Percentiles rank a stretch among this genome's conserved stretches.
Conservation (phyloP, 2,329 filamentous ascomycete species). For the Neofusicoccum laricinum region DNA sequence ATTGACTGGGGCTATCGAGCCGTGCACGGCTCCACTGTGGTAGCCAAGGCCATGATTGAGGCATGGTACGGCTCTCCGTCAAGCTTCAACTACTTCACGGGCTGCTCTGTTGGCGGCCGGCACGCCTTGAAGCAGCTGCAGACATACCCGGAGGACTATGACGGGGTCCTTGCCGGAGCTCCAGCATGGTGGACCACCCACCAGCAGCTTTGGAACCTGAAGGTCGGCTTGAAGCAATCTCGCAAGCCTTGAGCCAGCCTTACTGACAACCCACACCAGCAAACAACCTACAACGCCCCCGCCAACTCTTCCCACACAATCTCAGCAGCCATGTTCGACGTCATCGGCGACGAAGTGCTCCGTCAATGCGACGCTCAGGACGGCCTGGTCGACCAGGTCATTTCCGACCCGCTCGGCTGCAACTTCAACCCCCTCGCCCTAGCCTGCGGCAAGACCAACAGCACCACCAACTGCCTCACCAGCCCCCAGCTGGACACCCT, state of each 20-base stretch:
- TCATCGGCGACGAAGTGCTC: background rate
- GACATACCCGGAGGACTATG: slow-evolving; percentile 55
- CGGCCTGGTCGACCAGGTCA: background rate
- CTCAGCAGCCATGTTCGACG: background rate
- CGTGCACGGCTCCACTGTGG: slow-evolving; percentile 47
- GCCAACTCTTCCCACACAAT: background rate
- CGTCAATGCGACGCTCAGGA: slow-evolving; percentile 2
- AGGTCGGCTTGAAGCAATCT: slow-evolving; percentile 39
- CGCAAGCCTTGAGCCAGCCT: no score
- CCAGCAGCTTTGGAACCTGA: slow-evolving; percentile 45
- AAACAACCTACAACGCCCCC: slow-evolving; percentile 26
- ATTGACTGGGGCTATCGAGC: slow-evolving; percentile 33
- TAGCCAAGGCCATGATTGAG: slow-evolving; percentile 48
- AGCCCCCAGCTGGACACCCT: background rate
- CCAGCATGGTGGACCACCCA: slow-evolving; percentile 52
- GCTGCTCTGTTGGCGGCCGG: slow-evolving; percentile 59
- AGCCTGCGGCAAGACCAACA: background rate
- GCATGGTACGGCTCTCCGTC: slow-evolving; percentile 45
- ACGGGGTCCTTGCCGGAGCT: slow-evolving; percentile 55
- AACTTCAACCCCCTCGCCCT: background rate
- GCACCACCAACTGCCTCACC: background rate
- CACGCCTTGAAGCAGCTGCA: slow-evolving; percentile 57
- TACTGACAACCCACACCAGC: slow-evolving; percentile 21
- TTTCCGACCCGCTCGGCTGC: background rate
- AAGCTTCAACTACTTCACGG: slow-evolving; percentile 48